A percentile compares a stretch with the other conserved stretches of the same genome.
Evolutionary conservation across 495 filamentous ascomycete species (phyloP).

Genomic region (Cryomyces antarcticus): DNA sequence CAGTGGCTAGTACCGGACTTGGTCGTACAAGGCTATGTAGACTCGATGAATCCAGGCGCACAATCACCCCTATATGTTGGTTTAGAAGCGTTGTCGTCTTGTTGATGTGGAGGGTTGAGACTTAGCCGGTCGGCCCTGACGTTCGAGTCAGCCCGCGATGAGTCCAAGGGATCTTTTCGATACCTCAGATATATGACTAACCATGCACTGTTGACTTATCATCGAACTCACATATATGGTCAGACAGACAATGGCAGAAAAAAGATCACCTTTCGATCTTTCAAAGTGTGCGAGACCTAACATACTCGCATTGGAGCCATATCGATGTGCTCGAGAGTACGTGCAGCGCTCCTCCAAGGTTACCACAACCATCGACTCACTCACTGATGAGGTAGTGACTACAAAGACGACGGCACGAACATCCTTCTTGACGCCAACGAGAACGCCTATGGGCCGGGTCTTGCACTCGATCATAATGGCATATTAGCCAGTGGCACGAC

Average conservation of each 20-base stretch:
- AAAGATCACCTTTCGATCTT: conserved; percentile 9
- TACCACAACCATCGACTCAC: background rate
- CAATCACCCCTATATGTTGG: too few relatives aligned
- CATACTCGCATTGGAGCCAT: conserved; percentile 21
- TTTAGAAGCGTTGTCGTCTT: too few relatives aligned
- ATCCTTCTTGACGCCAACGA: conserved; percentile 95
- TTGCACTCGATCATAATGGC: conserved; percentile 28
- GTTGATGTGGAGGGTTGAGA: too few relatives aligned
- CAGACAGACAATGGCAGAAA: background rate
- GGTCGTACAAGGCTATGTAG: too few relatives aligned
- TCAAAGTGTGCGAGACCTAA: conserved; percentile 19
- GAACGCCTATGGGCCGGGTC: conserved; percentile 76
- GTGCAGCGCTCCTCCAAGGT: background rate
- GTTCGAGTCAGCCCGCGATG: too few relatives aligned
- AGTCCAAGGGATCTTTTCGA: too few relatives aligned
- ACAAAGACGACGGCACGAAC: conserved; percentile 96
- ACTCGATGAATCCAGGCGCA: too few relatives aligned
- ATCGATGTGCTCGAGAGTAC: conserved; percentile 23
- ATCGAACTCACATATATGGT: too few relatives aligned
- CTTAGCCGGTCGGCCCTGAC: too few relatives aligned
- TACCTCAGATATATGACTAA: too few relatives aligned
- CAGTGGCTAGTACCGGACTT: too few relatives aligned
- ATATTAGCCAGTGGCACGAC: conserved; percentile 22
- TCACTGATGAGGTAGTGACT: conserved; percentile 49
- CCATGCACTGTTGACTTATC: too few relatives aligned